Evolutionary conservation across 2,329 filamentous ascomycete genomes (phyloP).

Genomic region (Colletotrichum tofieldiae): DNA sequence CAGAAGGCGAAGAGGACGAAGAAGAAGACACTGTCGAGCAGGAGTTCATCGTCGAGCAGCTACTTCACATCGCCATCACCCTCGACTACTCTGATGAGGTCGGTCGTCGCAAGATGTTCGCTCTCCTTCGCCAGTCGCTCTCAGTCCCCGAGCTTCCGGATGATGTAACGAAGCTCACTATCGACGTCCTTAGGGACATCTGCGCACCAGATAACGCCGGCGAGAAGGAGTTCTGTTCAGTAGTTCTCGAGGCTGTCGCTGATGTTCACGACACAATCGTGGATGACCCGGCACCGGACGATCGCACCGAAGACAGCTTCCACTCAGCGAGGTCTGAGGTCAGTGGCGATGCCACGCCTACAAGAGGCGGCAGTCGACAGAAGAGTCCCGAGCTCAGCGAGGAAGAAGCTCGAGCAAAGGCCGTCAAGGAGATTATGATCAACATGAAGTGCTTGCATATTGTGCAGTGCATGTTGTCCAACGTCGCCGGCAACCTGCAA

Average conservation of each 20-base stretch:
- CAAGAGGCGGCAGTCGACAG: slow-evolving; percentile 60
- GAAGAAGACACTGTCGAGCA: slow-evolving; percentile 90
- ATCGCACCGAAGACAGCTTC: slow-evolving; percentile 81
- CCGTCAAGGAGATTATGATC: slow-evolving; percentile 91
- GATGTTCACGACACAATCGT: slow-evolving; percentile 97
- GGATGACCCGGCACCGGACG: slow-evolving; percentile 72
- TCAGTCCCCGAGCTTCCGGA: slow-evolving; percentile 91
- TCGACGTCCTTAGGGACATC: slow-evolving; percentile 86
- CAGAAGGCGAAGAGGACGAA: slow-evolving; percentile 73
- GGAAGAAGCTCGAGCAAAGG: slow-evolving; percentile 80
- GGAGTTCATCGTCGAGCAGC: slow-evolving; percentile 95
- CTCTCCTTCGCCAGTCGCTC: slow-evolving; percentile 86
- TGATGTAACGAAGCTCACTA: slow-evolving; percentile 89
- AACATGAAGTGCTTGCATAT: slow-evolving; percentile 99
- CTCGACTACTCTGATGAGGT: slow-evolving; percentile 99
- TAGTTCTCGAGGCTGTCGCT: slow-evolving; percentile 93
- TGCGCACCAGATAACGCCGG: slow-evolving; percentile 82
- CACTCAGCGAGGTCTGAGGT: slow-evolving; percentile 93
- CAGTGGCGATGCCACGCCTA: slow-evolving; percentile 75
- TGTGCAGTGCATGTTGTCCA: slow-evolving; percentile 96
- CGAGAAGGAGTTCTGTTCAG: slow-evolving; percentile 86
- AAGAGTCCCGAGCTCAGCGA: slow-evolving; percentile 66
- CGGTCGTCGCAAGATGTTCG: slow-evolving; percentile 95
- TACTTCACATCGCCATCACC: slow-evolving; percentile 91
- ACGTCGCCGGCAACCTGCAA: slow-evolving; percentile 89